phyloP scores from a whole-genome alignment of 2,329 filamentous ascomycete species.

The Botrytis aclada region DNA sequence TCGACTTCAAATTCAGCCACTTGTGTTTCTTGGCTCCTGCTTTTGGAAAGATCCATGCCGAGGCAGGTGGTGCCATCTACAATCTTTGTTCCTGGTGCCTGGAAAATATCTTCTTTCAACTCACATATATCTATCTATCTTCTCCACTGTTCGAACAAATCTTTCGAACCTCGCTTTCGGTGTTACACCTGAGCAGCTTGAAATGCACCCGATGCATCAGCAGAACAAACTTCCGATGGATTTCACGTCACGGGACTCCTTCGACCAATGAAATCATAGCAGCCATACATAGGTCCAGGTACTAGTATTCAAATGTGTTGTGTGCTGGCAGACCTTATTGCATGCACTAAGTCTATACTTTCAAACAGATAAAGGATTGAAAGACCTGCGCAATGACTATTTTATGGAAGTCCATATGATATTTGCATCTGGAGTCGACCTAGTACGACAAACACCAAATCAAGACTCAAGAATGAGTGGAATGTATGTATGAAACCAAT shows the following conservation, averaged over 20 bases:
- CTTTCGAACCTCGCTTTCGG: background rate
- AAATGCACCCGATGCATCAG: background rate
- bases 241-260: background rate
- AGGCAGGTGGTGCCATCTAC: background rate
- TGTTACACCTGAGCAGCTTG: background rate
- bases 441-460: background rate
- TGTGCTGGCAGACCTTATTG: slow-evolving; percentile 8
- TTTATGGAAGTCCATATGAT: background rate
- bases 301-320: background rate
- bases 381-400: background rate
- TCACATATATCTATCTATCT: background rate
- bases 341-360: background rate
- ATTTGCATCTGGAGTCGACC: background rate
- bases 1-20: background rate
- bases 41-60: background rate
- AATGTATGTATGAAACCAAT: background rate
- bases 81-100: slow-evolving; percentile 20
- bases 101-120: background rate
- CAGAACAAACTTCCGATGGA: background rate
- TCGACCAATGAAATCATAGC: background rate
- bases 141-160: background rate
- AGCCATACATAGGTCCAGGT: background rate
- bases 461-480: background rate
- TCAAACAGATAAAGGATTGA: background rate
- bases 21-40: background rate